Evolutionary conservation across 768 basidiomycete species (phyloP), one percentile per base, ranked within the genome.

Genomic region (Boletus reticulatus): DNA sequence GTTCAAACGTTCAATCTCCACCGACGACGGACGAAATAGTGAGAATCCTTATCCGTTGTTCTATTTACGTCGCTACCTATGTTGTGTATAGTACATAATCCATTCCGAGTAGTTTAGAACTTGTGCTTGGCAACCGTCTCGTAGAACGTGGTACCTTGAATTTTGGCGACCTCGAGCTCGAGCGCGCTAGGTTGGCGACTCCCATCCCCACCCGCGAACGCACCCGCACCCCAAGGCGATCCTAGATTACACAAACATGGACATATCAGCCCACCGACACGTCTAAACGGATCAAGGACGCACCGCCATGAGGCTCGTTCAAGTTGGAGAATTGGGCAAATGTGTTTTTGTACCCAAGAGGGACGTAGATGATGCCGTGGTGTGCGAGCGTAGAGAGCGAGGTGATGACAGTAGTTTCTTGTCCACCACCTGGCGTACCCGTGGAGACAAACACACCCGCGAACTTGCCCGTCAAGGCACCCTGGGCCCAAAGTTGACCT

Each of bases 161-260:
- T 69, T 11, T 48, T 59, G 6, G 82, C 83, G 10, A 86, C 63
- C 54, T 79, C 74, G 29, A 78, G 70, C 64, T 88, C 87, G 29
- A 81, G 75, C 6, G 65, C 50, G 9, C 72, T 66, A 2, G 85
- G 83, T 56, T 76, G 67, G 55, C 84, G 81, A 7, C 68, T 61
- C 4, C 83, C 84, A 50, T 75, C 69, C 2, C 62, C 37, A 1
- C 71, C 77, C 31, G 84, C 78, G 57, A 80, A 78, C 12, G 86
- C 85, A 22, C 86, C 87, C 22, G 89, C 87, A 41, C 90, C 91
- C 82, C 84, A 92, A 20, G 90, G 83, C 16, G 87, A 87, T 14
- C 87, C 87, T 85, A 58, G 29, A 27, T 27, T 27, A 27, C 27
- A 27, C 27, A 27, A 27, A 29, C 1, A 29, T 7, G 2, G 24